These are phyloP conservation scores for Camellia lanceoleosa DNA, from an alignment of 148 eudicot species.

Conservation along the genomic window DNA sequence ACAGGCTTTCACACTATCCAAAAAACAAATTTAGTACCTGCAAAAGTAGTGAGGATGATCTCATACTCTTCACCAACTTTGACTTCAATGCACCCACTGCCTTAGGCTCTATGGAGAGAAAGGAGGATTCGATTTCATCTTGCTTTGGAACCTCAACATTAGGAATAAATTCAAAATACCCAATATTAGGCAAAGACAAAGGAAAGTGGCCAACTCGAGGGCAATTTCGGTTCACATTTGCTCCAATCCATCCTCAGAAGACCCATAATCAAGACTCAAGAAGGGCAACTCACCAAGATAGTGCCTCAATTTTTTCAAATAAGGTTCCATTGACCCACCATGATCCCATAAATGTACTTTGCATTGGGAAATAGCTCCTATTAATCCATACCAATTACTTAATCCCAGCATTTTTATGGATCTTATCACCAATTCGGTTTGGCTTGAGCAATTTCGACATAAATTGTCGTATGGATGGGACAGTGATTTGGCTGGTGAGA, in stretches of 20 bases:
- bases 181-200: constrained; percentile 81
- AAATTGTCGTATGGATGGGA: constrained; percentile 47
- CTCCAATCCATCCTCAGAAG: constrained; percentile 93
- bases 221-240: constrained; percentile 68
- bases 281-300: constrained; percentile 78
- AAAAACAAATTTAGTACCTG: constrained; percentile 44
- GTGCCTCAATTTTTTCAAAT: constrained; percentile 70
- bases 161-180: constrained; percentile 88
- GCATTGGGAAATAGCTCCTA: constrained; percentile 80
- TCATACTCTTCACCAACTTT: constrained; percentile 86
- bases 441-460: constrained; percentile 61
- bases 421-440: constrained; percentile 52
- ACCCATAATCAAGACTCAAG: constrained; percentile 84
- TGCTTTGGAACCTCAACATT: constrained; percentile 21
- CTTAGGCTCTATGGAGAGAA: constrained; percentile 33
- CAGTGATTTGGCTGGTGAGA: constrained; percentile 44
- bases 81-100: constrained; percentile 76
- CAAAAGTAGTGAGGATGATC: constrained; percentile 72
- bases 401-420: constrained; percentile 48
- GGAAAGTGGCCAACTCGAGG: constrained; percentile 81
- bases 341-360: constrained; percentile 76
- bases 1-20: neutral
- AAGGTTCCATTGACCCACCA: constrained; percentile 98
- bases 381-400: constrained; percentile 77
- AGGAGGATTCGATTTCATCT: constrained; percentile 12